A percentile compares a stretch with the other conserved stretches of the same genome.
These are phyloP conservation scores for Begonia loranthoides DNA, from an alignment of 306 rosid genomes.

Conservation along the genomic window DNA sequence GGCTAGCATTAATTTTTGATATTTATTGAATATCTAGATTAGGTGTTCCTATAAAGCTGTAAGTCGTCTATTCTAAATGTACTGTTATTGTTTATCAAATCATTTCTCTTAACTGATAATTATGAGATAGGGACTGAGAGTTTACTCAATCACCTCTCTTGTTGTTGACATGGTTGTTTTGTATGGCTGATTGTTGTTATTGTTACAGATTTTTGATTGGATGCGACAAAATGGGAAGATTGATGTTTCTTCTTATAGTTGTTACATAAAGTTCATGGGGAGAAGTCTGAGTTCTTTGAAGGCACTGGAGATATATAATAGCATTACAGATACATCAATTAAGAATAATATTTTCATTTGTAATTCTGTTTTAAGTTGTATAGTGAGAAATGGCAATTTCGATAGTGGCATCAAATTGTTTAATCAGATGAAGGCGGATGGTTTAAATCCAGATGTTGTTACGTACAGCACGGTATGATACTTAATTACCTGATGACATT, in stretches of 20 bases:
- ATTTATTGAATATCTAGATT: background rate
- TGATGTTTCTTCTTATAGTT: constrained; percentile 49
- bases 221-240: constrained; percentile 66
- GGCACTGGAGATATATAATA: constrained; percentile 42
- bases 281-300: constrained; percentile 44
- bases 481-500: constrained; percentile 3
- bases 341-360: constrained; percentile 49
- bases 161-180: constrained; percentile 4
- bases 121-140: background rate
- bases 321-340: constrained; percentile 41
- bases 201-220: constrained; percentile 77
- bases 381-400: constrained; percentile 51
- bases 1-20: background rate
- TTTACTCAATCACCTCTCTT: background rate
- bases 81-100: background rate
- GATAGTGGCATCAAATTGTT: constrained; percentile 46
- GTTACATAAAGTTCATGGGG: constrained; percentile 58
- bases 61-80: background rate
- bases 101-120: background rate
- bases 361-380: constrained; percentile 63
- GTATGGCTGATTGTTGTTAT: constrained; percentile 1
- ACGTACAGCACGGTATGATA: constrained; percentile 78
- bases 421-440: constrained; percentile 65
- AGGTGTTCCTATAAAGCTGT: background rate
- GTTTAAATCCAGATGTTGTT: constrained; percentile 56